Evolutionary conservation across 441 rosid genomes (phyloP).

Genomic region (Gossypium gossypioides): DNA sequence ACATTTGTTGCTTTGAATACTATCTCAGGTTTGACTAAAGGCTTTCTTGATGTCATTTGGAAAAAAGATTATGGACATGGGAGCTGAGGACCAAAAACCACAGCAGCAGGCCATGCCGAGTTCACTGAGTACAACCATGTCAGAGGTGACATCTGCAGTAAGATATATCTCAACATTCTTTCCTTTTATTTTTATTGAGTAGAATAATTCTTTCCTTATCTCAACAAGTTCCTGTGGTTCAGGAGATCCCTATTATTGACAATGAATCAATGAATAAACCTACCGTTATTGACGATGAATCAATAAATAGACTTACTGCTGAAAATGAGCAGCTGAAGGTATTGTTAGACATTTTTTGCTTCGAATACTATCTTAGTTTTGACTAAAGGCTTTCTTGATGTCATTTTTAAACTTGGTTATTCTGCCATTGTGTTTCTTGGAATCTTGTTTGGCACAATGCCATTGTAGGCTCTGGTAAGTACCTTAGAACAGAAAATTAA

Average conservation of each 20-base stretch:
- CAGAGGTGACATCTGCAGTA: conserved; percentile 40
- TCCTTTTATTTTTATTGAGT: neutral
- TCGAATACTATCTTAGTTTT: neutral
- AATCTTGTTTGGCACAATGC: conserved; percentile 10
- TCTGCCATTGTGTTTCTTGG: conserved; percentile 3
- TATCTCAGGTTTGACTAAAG: neutral
- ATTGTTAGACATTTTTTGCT: conserved; percentile 13
- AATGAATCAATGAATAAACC: neutral
- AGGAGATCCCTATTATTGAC: neutral
- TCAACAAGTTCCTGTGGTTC: neutral
- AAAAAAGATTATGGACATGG: conserved; percentile 75
- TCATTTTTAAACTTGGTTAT: neutral
- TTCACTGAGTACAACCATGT: conserved; percentile 36
- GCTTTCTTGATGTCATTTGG: conserved; percentile 17
- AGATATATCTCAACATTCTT: conserved; percentile 5
- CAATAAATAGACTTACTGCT: conserved; percentile 46
- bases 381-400: neutral
- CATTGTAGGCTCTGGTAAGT: conserved; percentile 54
- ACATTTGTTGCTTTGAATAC: conserved; percentile 12
- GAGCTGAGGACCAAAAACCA: conserved; percentile 54
- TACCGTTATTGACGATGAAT: conserved; percentile 38
- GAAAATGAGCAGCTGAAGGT: conserved; percentile 88
- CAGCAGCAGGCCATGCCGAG: conserved; percentile 46
- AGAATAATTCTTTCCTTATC: neutral
- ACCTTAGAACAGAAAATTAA: conserved; percentile 73